These are phyloP conservation scores for Schizochytrium sp. DNA, from an alignment of 108 stramenopile genomes.

Conservation along the genomic window DNA sequence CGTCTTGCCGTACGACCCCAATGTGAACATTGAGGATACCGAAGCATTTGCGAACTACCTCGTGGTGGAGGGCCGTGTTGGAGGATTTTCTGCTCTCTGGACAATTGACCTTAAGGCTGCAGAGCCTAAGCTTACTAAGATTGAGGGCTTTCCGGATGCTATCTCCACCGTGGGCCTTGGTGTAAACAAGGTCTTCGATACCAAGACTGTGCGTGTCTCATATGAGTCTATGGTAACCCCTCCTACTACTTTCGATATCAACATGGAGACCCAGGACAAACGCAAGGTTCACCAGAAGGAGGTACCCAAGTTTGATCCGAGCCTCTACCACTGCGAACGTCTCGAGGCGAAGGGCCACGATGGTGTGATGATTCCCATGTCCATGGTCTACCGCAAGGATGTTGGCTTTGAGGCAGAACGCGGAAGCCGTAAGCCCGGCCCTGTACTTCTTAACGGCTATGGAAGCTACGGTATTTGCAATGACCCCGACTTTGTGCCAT, in stretches of 20 bases:
- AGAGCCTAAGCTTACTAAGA: not conserved
- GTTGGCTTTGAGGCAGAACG: constrained; percentile 73
- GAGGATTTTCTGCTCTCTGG: constrained; percentile 72
- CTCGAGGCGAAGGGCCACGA: constrained; percentile 82
- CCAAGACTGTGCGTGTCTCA: constrained; percentile 79
- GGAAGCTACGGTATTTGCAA: constrained; percentile 91
- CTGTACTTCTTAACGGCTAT: constrained; percentile 89
- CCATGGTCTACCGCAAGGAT: constrained; percentile 85
- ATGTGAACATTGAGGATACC: constrained; percentile 72
- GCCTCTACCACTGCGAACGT: constrained; percentile 82
- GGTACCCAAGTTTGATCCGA: constrained; percentile 87
- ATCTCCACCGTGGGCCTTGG: constrained; percentile 82
- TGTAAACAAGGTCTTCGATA: constrained; percentile 81
- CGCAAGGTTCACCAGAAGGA: constrained; percentile 80
- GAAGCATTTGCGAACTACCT: constrained; percentile 75
- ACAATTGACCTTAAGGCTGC: not conserved
- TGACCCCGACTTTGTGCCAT: constrained; percentile 85
- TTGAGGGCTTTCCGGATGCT: constrained; percentile 82
- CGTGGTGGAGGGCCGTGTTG: constrained; percentile 73
- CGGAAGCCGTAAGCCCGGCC: constrained; percentile 68
- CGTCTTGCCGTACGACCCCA: constrained; percentile 71
- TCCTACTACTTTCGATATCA: constrained; percentile 73
- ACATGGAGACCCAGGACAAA: constrained; percentile 71
- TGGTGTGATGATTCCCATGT: constrained; percentile 85
- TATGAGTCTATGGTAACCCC: constrained; percentile 90